Conservation (phyloP, 2,329 filamentous ascomycete species). For the Biscogniauxia mediterranea region DNA sequence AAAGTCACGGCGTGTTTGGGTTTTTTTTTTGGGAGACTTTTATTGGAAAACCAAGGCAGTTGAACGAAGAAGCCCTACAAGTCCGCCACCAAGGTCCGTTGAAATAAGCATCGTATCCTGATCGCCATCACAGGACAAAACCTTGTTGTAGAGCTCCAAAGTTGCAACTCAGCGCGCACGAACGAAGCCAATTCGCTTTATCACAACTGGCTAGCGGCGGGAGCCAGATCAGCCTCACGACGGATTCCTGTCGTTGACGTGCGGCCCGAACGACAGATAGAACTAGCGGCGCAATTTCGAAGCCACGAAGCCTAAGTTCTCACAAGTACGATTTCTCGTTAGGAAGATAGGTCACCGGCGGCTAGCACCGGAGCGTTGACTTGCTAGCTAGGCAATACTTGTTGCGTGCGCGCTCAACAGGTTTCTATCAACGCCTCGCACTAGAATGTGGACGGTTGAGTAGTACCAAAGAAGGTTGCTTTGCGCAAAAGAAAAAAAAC, state of each 20-base stretch:
- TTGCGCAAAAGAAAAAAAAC: background rate
- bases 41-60: constrained; percentile 15
- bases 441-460: background rate
- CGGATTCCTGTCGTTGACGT: constrained; percentile 8
- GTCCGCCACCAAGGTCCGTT: constrained; percentile 15
- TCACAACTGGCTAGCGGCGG: constrained; percentile 7
- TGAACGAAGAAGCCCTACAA: constrained; percentile 19
- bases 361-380: background rate
- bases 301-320: constrained; percentile 2
- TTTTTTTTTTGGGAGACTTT: constrained; percentile 8
- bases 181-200: constrained; percentile 11
- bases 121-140: constrained; percentile 11
- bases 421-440: background rate
- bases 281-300: constrained; percentile 5
- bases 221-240: constrained; percentile 7
- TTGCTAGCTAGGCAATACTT: background rate
- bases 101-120: constrained; percentile 13
- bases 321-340: background rate
- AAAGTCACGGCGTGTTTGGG: constrained; percentile 11
- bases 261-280: constrained; percentile 9
- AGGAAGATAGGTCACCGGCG: background rate
- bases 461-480: background rate
- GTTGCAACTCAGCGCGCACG: constrained; percentile 10
- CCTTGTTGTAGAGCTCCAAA: constrained; percentile 8
- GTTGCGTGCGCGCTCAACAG: background rate